A percentile compares a stretch with the other conserved stretches of the same genome.
phyloP scores from a whole-genome alignment of 352 stramenopile genomes.

The Globisporangium paroecandrum region DNA sequence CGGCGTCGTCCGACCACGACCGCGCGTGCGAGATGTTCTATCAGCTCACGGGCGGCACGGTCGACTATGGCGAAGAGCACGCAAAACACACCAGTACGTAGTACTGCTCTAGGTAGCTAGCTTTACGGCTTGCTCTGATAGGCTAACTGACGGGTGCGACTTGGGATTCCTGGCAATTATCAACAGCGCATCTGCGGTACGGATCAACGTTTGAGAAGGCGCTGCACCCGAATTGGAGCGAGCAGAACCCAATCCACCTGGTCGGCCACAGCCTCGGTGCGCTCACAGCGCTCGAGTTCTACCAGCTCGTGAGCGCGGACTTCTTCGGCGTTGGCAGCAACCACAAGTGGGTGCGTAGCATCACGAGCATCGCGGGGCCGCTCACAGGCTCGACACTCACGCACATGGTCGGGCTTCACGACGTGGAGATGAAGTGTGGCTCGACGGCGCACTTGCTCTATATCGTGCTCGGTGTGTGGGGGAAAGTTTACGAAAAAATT shows the following conservation, averaged over 20 bases:
- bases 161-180: not conserved
- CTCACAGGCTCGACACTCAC: conserved; percentile 51
- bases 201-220: conserved; percentile 31
- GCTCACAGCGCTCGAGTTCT: conserved; percentile 69
- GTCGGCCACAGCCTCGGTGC: conserved; percentile 61
- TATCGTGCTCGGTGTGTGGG: conserved; percentile 38
- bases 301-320: conserved; percentile 60
- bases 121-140: not conserved
- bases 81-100: conserved; percentile 10
- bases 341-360: conserved; percentile 55
- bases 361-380: conserved; percentile 54
- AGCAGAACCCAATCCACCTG: conserved; percentile 47
- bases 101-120: not conserved
- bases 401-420: conserved; percentile 48
- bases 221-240: conserved; percentile 44
- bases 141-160: not conserved
- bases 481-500: conserved; percentile 35
- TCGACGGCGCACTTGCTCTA: conserved; percentile 35
- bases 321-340: conserved; percentile 53
- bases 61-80: conserved; percentile 65
- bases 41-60: conserved; percentile 47
- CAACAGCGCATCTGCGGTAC: conserved; percentile 37
- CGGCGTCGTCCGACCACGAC: conserved; percentile 64
- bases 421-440: conserved; percentile 22
- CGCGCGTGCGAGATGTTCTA: conserved; percentile 66